A percentile compares a stretch with the other conserved stretches of the same genome.
These are phyloP conservation scores for Cicer pinnatifidum DNA, from an alignment of 306 rosid genomes.

Conservation along the genomic window DNA sequence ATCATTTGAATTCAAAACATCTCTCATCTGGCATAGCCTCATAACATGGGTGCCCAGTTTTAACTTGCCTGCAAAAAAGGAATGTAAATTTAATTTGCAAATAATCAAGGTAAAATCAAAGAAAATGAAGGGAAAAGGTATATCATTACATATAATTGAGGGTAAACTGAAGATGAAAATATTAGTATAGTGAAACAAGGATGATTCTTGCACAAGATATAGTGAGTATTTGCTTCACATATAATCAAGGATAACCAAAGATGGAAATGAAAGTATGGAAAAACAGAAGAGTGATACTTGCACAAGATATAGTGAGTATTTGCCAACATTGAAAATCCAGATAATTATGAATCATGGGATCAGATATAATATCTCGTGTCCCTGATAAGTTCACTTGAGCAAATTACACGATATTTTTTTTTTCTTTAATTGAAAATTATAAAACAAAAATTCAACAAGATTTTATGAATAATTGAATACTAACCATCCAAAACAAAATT, in stretches of 20 bases:
- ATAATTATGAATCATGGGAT: conserved; percentile 8
- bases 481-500: conserved; percentile 32
- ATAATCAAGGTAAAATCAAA: background rate
- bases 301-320: background rate
- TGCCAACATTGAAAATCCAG: conserved; percentile 21
- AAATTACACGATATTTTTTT: background rate
- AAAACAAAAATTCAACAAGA: background rate
- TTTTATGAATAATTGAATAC: conserved; percentile 15
- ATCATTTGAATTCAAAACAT: conserved; percentile 56
- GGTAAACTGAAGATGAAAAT: conserved; percentile 11
- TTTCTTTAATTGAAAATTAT: background rate
- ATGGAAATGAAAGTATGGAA: background rate
- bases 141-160: background rate
- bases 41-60: conserved; percentile 79
- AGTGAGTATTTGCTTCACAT: background rate
- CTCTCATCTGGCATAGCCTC: conserved; percentile 79
- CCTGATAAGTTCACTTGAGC: background rate
- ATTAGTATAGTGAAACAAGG: background rate
- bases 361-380: background rate
- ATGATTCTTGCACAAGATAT: background rate
- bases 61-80: conserved; percentile 80
- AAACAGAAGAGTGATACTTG: background rate
- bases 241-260: background rate
- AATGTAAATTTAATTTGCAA: conserved; percentile 28
- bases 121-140: background rate